Conservation (phyloP, 768 basidiomycete species). For the Suillus fuscotomentosus region DNA sequence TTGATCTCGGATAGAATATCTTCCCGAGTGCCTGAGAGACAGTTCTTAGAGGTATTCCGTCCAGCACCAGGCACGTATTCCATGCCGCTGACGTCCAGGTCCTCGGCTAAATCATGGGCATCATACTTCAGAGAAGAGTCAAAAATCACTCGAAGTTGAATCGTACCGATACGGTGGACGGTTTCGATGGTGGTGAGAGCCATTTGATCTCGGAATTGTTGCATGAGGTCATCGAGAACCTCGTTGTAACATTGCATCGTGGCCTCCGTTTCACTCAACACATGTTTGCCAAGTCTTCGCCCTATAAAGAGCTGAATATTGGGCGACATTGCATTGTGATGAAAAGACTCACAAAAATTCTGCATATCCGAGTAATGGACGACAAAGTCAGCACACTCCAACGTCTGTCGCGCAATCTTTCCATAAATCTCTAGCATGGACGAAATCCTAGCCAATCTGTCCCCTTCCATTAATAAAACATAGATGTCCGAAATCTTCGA, state of each 20-base stretch:
- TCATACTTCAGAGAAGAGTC: too few species aligned
- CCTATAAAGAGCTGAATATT: neutral
- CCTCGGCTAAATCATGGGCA: neutral
- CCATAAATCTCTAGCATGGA: neutral
- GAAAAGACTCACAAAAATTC: too few species aligned
- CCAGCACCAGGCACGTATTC: constrained; percentile 2
- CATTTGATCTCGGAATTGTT: neutral
- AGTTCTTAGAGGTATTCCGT: constrained; percentile 4
- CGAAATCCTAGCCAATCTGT: neutral
- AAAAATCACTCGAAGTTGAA: too few species aligned
- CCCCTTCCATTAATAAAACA: neutral
- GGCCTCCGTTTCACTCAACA: neutral
- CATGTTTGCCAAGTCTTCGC: constrained; percentile 3
- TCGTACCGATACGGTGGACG: too few species aligned
- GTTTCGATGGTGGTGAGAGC: neutral
- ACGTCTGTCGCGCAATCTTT: too few species aligned
- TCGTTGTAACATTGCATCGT: neutral
- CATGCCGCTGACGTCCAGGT: neutral
- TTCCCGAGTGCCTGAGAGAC: constrained; percentile 13
- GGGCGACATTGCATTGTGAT: neutral
- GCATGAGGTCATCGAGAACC: constrained; percentile 1
- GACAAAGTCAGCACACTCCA: too few species aligned
- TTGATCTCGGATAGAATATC: constrained; percentile 13
- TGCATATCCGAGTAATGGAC: too few species aligned
- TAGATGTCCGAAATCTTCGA: constrained; percentile 1